Evolutionary conservation across 371 early-diverging fungal genomes (phyloP).

Genomic region (Apophysomyces ossiformis): DNA sequence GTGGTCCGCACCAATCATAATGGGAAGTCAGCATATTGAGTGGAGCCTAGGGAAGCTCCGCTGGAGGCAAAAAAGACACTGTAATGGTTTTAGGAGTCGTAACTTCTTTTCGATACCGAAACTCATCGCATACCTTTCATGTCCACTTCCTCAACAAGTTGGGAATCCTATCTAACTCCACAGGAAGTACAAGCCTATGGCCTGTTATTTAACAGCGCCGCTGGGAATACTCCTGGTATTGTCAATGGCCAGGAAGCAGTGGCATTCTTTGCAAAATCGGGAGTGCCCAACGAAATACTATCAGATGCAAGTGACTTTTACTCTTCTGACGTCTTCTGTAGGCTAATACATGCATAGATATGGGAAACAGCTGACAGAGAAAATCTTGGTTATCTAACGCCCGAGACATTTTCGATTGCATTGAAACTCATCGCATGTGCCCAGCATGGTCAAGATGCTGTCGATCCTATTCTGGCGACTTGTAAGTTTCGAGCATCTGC

Average conservation of each 20-base stretch:
- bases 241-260: constrained; percentile 83
- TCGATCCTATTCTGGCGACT: constrained; percentile 40
- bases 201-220: constrained; percentile 69
- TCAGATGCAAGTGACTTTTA: constrained; percentile 60
- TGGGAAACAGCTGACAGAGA: constrained; percentile 84
- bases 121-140: neutral
- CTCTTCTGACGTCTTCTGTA: neutral
- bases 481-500: constrained; percentile 23
- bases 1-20: neutral
- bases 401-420: constrained; percentile 75
- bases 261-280: constrained; percentile 82
- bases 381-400: constrained; percentile 72
- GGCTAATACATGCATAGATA: constrained; percentile 55
- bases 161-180: constrained; percentile 58
- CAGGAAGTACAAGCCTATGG: constrained; percentile 73
- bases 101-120: constrained; percentile 6
- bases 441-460: constrained; percentile 71
- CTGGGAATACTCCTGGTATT: constrained; percentile 62
- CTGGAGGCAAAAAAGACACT: neutral
- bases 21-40: neutral
- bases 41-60: constrained; percentile 1
- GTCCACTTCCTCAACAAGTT: constrained; percentile 16
- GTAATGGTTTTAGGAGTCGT: neutral
- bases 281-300: constrained; percentile 72
- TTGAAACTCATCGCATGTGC: constrained; percentile 86